Conservation (phyloP, 1,139 yeast species). For the Meyerozyma elateridarum region DNA sequence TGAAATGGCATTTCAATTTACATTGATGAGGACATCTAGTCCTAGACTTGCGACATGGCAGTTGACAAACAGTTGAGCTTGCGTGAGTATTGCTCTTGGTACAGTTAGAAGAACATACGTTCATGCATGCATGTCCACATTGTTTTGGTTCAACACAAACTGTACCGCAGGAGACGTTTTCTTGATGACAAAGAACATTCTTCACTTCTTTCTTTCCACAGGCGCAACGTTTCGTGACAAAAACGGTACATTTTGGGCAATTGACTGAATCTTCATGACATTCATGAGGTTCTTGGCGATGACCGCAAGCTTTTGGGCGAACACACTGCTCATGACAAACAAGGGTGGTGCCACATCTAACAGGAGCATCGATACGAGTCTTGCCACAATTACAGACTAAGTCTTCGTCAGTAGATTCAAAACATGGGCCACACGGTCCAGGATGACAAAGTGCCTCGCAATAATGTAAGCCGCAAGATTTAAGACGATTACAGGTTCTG, state of each 20-base stretch:
- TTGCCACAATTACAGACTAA: slow-evolving; percentile 80
- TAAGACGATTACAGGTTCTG: slow-evolving; percentile 57
- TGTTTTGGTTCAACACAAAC: slow-evolving; percentile 52
- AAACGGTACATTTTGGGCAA: slow-evolving; percentile 77
- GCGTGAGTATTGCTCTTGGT: slow-evolving; percentile 29
- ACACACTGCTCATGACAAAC: slow-evolving; percentile 67
- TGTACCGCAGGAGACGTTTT: slow-evolving; percentile 66
- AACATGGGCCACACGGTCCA: slow-evolving; percentile 81
- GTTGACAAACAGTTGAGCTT: slow-evolving; percentile 42
- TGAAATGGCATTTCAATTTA: slow-evolving; percentile 59
- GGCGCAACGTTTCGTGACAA: slow-evolving; percentile 60
- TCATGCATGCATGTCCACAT: slow-evolving; percentile 72
- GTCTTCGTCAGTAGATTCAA: slow-evolving; percentile 80
- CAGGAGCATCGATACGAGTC: slow-evolving; percentile 79
- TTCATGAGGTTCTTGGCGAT: slow-evolving; percentile 62
- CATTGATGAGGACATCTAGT: slow-evolving; percentile 62
- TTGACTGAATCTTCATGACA: slow-evolving; percentile 63
- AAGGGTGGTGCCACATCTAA: slow-evolving; percentile 75
- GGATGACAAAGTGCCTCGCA: slow-evolving; percentile 77
- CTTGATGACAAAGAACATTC: slow-evolving; percentile 69
- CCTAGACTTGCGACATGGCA: slow-evolving; percentile 50
- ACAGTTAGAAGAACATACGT: slow-evolving; percentile 47
- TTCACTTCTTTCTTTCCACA: slow-evolving; percentile 63
- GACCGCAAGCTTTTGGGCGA: slow-evolving; percentile 67
- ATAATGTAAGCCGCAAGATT: slow-evolving; percentile 68